Percentiles rank a stretch among this genome's conserved stretches.
These are phyloP conservation scores for Elsinoe perseae DNA, from an alignment of 2,329 filamentous ascomycete genomes.

Conservation along the genomic window DNA sequence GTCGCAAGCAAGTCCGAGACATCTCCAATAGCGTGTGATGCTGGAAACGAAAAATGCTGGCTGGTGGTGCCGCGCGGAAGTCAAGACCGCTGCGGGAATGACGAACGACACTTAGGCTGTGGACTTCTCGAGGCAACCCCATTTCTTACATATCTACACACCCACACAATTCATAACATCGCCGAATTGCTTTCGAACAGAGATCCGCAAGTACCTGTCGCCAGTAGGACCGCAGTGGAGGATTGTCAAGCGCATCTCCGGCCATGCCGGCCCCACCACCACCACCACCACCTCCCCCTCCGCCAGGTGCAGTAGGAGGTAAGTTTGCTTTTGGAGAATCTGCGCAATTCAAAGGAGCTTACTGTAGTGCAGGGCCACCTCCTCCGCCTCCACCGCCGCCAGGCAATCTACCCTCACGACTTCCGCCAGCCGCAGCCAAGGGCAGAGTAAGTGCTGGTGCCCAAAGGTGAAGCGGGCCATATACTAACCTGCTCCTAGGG, in stretches of 20 bases:
- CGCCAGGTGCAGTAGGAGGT: conserved; percentile 49
- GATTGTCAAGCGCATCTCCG: background rate
- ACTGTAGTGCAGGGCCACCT: conserved; percentile 43
- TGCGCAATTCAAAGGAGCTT: background rate
- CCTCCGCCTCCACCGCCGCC: conserved; percentile 57
- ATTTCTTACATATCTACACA: background rate
- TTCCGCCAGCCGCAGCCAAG: conserved; percentile 48
- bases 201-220: background rate
- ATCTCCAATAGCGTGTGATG: background rate
- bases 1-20: background rate
- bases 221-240: background rate
- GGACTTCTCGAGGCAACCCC: conserved; percentile 10
- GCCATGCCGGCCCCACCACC: conserved; percentile 55
- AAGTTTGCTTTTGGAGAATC: conserved; percentile 1
- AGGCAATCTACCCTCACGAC: conserved; percentile 46
- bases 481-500: conserved; percentile 47
- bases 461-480: background rate
- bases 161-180: conserved; percentile 1
- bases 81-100: conserved; percentile 7
- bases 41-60: background rate
- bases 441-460: conserved; percentile 50
- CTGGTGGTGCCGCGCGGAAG: background rate
- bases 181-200: background rate
- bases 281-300: conserved; percentile 57
- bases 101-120: conserved; percentile 11